A percentile compares a stretch with the other conserved stretches of the same genome.
phyloP scores from a whole-genome alignment of 129 eudicot species.

The Helianthus annuus region HanXRQr2.0-SUNRISE NC_035440.2:164108771-164109270 shows the following conservation, averaged over 20 bases:
- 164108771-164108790: no score
- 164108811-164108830: not conserved
- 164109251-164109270: no score
- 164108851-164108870: not conserved
- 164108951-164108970: constrained; percentile 34
- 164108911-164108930: constrained; percentile 4
- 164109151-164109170: no score
- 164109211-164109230: no score
- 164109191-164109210: no score
- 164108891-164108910: not conserved
- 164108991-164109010: constrained; percentile 13
- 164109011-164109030: constrained; percentile 25
- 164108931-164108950: constrained; percentile 18
- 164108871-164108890: constrained; percentile 35
- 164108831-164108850: constrained; percentile 8
- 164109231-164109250: no score
- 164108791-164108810: no score
- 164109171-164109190: no score
- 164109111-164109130: not conserved
- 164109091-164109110: not conserved
- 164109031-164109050: not conserved
- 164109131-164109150: not conserved
- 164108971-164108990: constrained; percentile 18
- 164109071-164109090: constrained; percentile 20
- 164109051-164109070: not conserved